Evolutionary conservation across 73 alveolate genomes (phyloP), one percentile per base, ranked within the genome.

Genomic region (Effrenium voratum): DNA sequence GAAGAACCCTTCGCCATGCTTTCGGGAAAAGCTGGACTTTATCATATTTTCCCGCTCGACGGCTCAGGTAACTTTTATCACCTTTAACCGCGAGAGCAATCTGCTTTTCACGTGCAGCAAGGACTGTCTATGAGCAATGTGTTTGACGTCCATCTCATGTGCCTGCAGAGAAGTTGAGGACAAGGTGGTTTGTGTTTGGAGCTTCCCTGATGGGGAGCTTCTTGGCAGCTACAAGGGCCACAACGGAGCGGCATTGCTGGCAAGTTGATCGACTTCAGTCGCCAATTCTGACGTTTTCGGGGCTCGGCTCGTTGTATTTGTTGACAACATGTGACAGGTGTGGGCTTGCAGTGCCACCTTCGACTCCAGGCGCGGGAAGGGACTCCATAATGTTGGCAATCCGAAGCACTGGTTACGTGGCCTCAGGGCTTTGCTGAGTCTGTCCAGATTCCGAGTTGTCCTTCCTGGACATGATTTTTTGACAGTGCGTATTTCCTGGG

Each of bases 101-200:
- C 63, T 91, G 16, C 98, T 91, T 47, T 91, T 91, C 68, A 49
- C 98, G 77, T 91, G 98, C 38, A 91, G 98, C 77, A 91, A 91
- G 98, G 98, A 73, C 50, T 0, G 81, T 22, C 60, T 13, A 52
- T 52, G 19, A 52, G 19, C 66, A 52, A 19, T 57, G 82, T 34
- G 41, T 30, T 72, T 72, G 72, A 30, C n/a, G n/a, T n/a, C n/a
- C n/a, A n/a, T n/a, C n/a, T 19, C 63, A 19, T 52, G 63, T 52
- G 8, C 19, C 63, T 52, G 63, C 38, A 5, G 57, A 22, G 12
- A 3, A 2, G 40, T 16, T 34, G 46, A 91, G 98, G 98, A 91
- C 98, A 91, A 91, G 68, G 45, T 70, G n/a, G 98, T 91, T 49
- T 91, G 98, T 28, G 98, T 91, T 28, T 91, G 98, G 98, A 91